Base-by-base conservation (phyloP, 257 asterid genomes). In the Solanum stenotomum region DNA sequence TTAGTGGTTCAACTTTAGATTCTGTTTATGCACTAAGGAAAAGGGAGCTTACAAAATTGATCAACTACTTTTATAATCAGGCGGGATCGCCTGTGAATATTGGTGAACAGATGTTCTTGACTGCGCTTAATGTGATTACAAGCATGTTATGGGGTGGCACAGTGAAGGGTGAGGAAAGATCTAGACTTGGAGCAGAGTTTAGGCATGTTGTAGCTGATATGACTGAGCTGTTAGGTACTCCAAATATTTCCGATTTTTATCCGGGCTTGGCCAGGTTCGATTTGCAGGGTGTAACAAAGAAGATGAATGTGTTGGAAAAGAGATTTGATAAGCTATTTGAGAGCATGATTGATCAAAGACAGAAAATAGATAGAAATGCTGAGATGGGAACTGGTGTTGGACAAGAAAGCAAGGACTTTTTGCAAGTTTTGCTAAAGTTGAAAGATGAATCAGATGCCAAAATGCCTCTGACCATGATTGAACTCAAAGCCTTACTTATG, bases 131-230 rank as follows among this genome's bases (percentile, higher is more conserved):
- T 44, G 98, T 96, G 93, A 91, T 93, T 18, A 96, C 98, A 1
- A 90, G 90, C 46, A 96, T 96, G 98, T 8, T 96, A 84, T 96
- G 98, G 98, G 98, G 98, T 6, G 98, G 96, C 5, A 90, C 94
- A 5, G 90, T 94, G 75, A 79, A 89, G 90, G 98, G 93, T 20
- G 93, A 84, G 42, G 94, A 94, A 38, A 49, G 59, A 2, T 5
- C 59, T 49, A 15, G 22, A 14, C 59, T 49, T 49, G 59, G 22
- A 15, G 59, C 22, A 14, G 56, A 46, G 56, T 46, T 46, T 46
- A 46, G 56, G 59, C 20, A 49, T 49, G 59, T 49, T 49, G 59
- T 49, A 15, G 0, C 59, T 15, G 59, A 49, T 14, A 49, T 49
- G 61, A 49, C 61, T 49, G 68, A 59, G 11, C n/a, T 22, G 37